These are phyloP conservation scores for Exophiala xenobiotica DNA, from an alignment of 2,329 filamentous ascomycete species.

Conservation along the genomic window DNA sequence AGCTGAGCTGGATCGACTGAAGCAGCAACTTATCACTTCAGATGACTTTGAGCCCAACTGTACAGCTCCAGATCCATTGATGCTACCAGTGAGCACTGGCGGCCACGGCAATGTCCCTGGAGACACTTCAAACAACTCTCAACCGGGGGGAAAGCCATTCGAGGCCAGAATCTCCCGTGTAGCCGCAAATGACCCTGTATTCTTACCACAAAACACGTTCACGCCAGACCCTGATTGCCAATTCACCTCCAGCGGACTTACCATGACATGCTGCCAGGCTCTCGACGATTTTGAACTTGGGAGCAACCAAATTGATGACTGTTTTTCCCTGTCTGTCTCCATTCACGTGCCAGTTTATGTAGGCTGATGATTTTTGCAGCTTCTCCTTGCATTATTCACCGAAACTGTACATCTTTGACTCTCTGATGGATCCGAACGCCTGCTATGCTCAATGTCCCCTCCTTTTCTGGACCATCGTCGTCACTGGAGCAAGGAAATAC, in stretches of 20 bases:
- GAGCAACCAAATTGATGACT: constrained; percentile 3
- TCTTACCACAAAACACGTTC: not conserved
- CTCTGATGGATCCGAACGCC: constrained; percentile 51
- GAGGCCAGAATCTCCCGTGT: not conserved
- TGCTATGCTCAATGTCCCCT: constrained; percentile 57
- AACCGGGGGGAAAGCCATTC: not conserved
- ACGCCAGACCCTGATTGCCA: not conserved
- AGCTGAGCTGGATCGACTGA: constrained; percentile 7
- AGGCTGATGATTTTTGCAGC: constrained; percentile 37
- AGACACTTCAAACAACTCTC: not conserved
- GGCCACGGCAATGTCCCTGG: not conserved
- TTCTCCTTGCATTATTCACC: constrained; percentile 64
- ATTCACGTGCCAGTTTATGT: not conserved
- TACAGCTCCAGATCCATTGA: no score
- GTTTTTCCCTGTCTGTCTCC: constrained; percentile 10
- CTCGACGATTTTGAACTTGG: not conserved
- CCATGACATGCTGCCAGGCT: not conserved
- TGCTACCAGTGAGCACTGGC: not conserved
- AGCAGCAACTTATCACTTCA: not conserved
- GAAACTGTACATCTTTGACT: constrained; percentile 61
- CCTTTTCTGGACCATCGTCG: constrained; percentile 65
- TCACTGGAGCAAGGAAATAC: constrained; percentile 60
- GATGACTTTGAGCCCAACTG: not conserved
- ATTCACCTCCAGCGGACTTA: not conserved
- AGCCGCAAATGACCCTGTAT: not conserved